Base-by-base conservation (phyloP, 352 stramenopile genomes). In the Phytopythium helicoides region DNA sequence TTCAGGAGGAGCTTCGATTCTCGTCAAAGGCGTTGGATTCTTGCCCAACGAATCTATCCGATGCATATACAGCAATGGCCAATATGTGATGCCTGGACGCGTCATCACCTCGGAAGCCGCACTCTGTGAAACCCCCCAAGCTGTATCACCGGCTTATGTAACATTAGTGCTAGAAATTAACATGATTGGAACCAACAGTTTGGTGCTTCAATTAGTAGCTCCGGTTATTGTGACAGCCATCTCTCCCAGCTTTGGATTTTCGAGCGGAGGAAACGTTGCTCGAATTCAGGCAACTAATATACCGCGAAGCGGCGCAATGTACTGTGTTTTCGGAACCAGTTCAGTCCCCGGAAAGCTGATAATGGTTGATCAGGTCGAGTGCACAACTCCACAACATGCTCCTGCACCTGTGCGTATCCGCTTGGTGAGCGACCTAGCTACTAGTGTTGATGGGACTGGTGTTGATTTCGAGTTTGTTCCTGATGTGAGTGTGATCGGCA, bases 121-220 rank as follows among this genome's bases (percentile, higher is more conserved):
- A 52, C 53, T 23, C 37, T 81, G 53, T 49, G 19, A 22, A 40
- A 62, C 51, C 16, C 66, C 64, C 15, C 52, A 7, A 16, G 45
- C 68, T 10, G 21, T 48, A 3, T 14, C 34, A 4, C 6, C 40
- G 15, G 57, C 58, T 11, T 51, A 59, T 25, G 21, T 82, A 34
- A 38, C 68, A 0, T 6, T 82, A 7, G 64, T 51, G 6, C 0
- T 82, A 10, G 34, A 26, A 0, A 35, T 50, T 9, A 49, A 58
- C 15, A 23, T 21, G 2, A 52, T 46, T 2, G 12, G 18, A 12
- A 78, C 65, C 48, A 76, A 80, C 52, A 54, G 64, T 6, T 34
- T 79, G 14, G 23, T 81, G 16, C 11, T 78, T 25, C 55, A 52
- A 2, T 77, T 82, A 14, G 60, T 67, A 25, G 49, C 49, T 14